phyloP scores from a whole-genome alignment of 2,329 filamentous ascomycete species.

The Trichoderma sp. region DNA sequence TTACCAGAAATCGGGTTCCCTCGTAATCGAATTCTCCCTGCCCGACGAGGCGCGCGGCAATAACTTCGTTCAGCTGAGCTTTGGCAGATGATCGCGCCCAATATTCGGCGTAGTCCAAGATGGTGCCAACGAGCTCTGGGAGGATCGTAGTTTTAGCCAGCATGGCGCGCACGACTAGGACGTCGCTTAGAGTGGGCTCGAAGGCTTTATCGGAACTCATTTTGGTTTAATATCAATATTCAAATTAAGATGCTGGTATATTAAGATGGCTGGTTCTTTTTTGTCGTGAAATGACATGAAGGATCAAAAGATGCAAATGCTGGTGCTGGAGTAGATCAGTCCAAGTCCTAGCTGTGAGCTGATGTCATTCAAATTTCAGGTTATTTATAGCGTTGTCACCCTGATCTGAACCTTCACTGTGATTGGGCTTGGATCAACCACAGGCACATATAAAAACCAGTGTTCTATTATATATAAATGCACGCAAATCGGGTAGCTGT shows the following conservation, averaged over 20 bases:
- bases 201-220: conserved; percentile 20
- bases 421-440: too few species aligned
- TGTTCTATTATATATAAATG: background rate
- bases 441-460: too few species aligned
- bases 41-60: background rate
- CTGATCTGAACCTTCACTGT: background rate
- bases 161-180: conserved; percentile 51
- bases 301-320: background rate
- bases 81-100: conserved; percentile 55
- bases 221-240: background rate
- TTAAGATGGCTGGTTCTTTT: background rate
- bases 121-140: conserved; percentile 55
- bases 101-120: conserved; percentile 64
- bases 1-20: conserved; percentile 14
- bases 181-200: conserved; percentile 50
- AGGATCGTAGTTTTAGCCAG: conserved; percentile 51
- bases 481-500: background rate
- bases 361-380: conserved; percentile 8
- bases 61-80: conserved; percentile 29
- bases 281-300: background rate
- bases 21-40: background rate
- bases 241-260: background rate
- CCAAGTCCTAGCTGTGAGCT: background rate
- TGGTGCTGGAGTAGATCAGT: background rate
- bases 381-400: background rate